Base-by-base conservation (phyloP, 345 rosid genomes). In the Firmiana major region DNA sequence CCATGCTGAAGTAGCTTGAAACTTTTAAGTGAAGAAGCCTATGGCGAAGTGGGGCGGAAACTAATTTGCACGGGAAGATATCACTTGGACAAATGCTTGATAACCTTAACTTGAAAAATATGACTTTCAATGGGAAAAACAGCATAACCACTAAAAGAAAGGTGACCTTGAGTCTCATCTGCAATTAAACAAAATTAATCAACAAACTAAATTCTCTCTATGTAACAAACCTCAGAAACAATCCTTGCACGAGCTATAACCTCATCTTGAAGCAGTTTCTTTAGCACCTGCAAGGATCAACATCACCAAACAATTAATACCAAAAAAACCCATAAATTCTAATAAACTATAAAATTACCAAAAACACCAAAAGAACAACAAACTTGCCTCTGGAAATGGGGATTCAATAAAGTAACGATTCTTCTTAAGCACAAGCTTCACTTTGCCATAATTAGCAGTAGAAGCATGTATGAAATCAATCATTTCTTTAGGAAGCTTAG, bases 381-480 rank as follows among this genome's bases (percentile, higher is more conserved):
- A 84, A 31, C 34, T 31, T 87, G 82, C 99, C 85, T 96, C 98
- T 0, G 97, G 92, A 78, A 90, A 96, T 43, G 99, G 98, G 6
- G 97, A 96, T 73, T 96, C 99, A n/a, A 96, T 82, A 48, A 92
- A 83, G 83, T 93, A 96, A 4, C 91, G 84, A 73, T 96, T 96
- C 88, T 92, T 93, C 88, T 93, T 96, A 76, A 96, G 90, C 45
- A 96, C 98, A 5, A 96, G 95, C 87, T 96, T 96, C 74, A 93
- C 99, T 91, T 93, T 96, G 10, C 99, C 99, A 60, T 96, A 96
- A 82, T 96, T 96, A 13, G 97, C 93, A 26, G 99, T 96, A 68
- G 98, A 96, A 75, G 77, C 98, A 85, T 89, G 73, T 46, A 96
- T 87, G 68, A 93, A 96, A 70, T 93, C 93, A 79, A 92, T 86